Conservation (phyloP, 2,329 filamentous ascomycete species). For the Scytalidium sp. region DNA sequence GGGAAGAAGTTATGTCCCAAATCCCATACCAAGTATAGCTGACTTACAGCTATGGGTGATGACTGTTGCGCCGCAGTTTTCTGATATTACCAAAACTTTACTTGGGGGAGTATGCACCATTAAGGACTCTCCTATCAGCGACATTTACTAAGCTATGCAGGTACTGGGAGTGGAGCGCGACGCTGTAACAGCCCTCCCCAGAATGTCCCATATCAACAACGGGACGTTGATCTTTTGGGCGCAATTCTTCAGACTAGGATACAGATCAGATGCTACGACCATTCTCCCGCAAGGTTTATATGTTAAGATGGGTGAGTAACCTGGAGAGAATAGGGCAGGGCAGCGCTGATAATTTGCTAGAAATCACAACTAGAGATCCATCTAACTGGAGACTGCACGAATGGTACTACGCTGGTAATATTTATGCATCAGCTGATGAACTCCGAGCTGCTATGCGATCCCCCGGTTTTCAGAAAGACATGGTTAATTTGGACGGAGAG, state of each 20-base stretch:
- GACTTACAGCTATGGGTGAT: neutral
- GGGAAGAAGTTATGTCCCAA: conserved; percentile 6
- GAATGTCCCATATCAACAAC: neutral
- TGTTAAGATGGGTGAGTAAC: conserved; percentile 9
- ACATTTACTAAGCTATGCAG: neutral
- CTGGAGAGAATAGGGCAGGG: neutral
- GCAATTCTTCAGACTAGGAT: neutral
- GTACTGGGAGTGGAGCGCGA: neutral
- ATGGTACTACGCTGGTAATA: conserved; percentile 53
- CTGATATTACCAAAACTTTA: conserved; percentile 3
- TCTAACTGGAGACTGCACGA: conserved; percentile 46
- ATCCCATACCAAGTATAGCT: conserved; percentile 2
- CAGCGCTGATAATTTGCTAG: conserved; percentile 39
- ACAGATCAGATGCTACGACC: neutral
- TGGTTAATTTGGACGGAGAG: conserved; percentile 11
- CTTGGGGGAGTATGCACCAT: neutral
- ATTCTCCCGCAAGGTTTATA: conserved; percentile 9
- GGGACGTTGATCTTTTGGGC: neutral
- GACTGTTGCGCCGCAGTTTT: neutral
- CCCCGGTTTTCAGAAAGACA: conserved; percentile 12
- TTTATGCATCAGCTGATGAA: conserved; percentile 46
- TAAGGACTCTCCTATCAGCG: neutral
- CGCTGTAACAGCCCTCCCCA: neutral
- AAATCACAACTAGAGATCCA: conserved; percentile 49
- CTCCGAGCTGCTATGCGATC: conserved; percentile 36